Base-by-base conservation (phyloP, 2,329 filamentous ascomycete species). In the Monilinia fructigena region DNA sequence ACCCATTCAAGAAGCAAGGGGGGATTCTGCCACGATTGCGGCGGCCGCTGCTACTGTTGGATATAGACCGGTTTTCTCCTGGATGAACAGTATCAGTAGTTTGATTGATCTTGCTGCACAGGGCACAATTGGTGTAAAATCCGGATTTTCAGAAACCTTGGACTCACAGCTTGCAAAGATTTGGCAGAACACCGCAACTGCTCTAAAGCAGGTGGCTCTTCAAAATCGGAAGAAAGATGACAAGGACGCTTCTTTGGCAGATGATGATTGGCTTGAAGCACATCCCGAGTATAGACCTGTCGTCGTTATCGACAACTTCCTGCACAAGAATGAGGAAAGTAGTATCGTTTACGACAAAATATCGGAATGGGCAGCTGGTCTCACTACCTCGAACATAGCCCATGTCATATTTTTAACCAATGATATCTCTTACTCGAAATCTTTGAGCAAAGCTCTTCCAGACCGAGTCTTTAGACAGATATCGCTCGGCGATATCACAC, bases 371-470 rank as follows among this genome's bases (percentile, higher is more conserved):
- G 93, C 93, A 1, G 93, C 95, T 4, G 83, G 87, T 1, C 80
- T 97, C 38, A 93, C 95, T 0, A 91, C 92, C 55, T 89, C 89
- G 63, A 97, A 97, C 70, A 84, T 96, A 54, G 94, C 94, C 0
- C 95, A 98, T 77, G 93, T 98, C 66, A 89, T 99, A 66, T 97
- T 98, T 81, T 82, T 99, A 48, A 97, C 94, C 0, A 92, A 90
- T 66, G 94, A 98, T 70, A 86, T 92, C 0, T 91, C 92, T 0
- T 97, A 92, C 78, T 89, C 90, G 60, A 98, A 98, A 77, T 89
- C 91, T 0, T 81, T 98, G 2, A 88, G 90, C 67, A 95, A 92
- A 75, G 91, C 92, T 0, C 83, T 99, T 26, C 95, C 95, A 0
- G 94, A 97, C 74, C 87, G 95, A 35, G 90, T 97, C 16, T 96